Conservation (phyloP, 2,329 filamentous ascomycete genomes). For the Massarina eburnea region DNA sequence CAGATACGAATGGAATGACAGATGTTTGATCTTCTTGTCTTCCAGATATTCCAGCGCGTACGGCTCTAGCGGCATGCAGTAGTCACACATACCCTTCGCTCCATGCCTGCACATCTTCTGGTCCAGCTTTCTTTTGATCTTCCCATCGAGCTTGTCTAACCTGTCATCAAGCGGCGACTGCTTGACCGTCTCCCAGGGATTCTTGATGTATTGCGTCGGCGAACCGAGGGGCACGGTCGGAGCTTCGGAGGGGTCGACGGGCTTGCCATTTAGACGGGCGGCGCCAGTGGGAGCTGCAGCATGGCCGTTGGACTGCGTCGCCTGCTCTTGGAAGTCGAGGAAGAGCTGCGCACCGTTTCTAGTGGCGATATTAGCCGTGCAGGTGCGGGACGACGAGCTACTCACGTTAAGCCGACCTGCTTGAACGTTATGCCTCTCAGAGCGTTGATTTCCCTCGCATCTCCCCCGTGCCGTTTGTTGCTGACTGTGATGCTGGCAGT, state of each 20-base stretch:
- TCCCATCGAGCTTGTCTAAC: slow-evolving; percentile 85
- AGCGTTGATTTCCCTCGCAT: slow-evolving; percentile 55
- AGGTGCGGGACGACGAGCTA: slow-evolving; percentile 11
- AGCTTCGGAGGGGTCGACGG: slow-evolving; percentile 69
- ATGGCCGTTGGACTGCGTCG: slow-evolving; percentile 54
- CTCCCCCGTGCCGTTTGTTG: slow-evolving; percentile 62
- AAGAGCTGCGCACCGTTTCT: slow-evolving; percentile 93
- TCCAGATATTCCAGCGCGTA: slow-evolving; percentile 85
- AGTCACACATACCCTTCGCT: slow-evolving; percentile 98
- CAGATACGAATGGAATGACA: slow-evolving; percentile 92
- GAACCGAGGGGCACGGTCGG: slow-evolving; percentile 62
- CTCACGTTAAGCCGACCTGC: slow-evolving; percentile 60
- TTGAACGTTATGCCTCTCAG: slow-evolving; percentile 59
- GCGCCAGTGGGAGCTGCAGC: slow-evolving; percentile 39
- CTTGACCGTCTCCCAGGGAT: slow-evolving; percentile 88
- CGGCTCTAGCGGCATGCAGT: slow-evolving; percentile 95
- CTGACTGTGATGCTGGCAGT: slow-evolving; percentile 60
- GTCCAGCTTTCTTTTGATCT: slow-evolving; percentile 76
- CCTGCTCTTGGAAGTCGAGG: slow-evolving; percentile 71
- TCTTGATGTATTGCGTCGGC: slow-evolving; percentile 68
- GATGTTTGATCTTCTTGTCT: slow-evolving; percentile 98
- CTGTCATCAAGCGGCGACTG: slow-evolving; percentile 86
- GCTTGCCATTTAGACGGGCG: slow-evolving; percentile 76
- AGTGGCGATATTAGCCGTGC: slow-evolving; percentile 18
- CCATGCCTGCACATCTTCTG: slow-evolving; percentile 92